Evolutionary conservation across 176 grass and related monocot genomes (phyloP).

Genomic region (Phoenix dactylifera): DNA sequence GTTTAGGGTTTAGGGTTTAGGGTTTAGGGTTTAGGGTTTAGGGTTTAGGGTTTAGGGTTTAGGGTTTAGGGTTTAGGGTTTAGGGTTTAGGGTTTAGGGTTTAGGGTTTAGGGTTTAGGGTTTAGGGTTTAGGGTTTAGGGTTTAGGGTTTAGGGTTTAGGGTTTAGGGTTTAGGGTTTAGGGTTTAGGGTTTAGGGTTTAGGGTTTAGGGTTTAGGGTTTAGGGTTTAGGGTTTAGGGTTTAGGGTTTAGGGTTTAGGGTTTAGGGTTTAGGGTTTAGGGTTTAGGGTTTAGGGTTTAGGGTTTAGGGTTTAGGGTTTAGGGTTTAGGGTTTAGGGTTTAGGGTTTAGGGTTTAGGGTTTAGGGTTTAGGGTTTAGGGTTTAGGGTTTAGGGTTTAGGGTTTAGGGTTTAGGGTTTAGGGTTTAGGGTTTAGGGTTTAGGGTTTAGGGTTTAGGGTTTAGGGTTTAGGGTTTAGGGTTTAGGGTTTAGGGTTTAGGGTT

Average conservation of each 20-base stretch:
- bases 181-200: constrained; percentile 17
- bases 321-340: constrained; percentile 8
- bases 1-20: constrained; percentile 8
- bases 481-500: constrained; percentile 4
- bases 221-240: constrained; percentile 9
- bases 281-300: constrained; percentile 13
- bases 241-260: constrained; percentile 12
- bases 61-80: constrained; percentile 15
- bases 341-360: constrained; percentile 14
- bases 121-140: constrained; percentile 21
- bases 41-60: constrained; percentile 3
- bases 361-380: constrained; percentile 18
- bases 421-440: constrained; percentile 2
- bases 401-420: constrained; percentile 6
- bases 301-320: constrained; percentile 17
- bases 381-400: constrained; percentile 16
- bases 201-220: constrained; percentile 6
- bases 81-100: constrained; percentile 9
- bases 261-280: constrained; percentile 15
- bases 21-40: constrained; percentile 17
- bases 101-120: constrained; percentile 16
- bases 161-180: neutral
- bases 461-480: constrained; percentile 1
- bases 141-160: constrained; percentile 14
- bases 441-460: constrained; percentile 7